A percentile compares a stretch with the other conserved stretches of the same genome.
Evolutionary conservation across 1,139 yeast species (phyloP).

Genomic region (Pichia sp.): DNA sequence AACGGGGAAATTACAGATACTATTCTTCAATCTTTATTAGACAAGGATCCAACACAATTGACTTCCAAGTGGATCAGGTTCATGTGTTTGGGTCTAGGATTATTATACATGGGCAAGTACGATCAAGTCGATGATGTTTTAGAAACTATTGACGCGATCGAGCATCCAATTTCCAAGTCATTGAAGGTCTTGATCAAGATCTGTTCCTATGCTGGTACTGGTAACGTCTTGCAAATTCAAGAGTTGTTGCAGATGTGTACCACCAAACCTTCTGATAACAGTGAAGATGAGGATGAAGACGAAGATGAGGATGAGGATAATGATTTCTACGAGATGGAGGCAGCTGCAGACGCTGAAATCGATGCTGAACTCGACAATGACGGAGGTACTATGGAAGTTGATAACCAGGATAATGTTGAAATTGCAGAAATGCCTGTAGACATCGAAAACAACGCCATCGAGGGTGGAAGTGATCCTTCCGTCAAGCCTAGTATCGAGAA

Average conservation of each 20-base stretch:
- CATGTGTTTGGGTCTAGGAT: slow-evolving; percentile 87
- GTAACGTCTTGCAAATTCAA: slow-evolving; percentile 94
- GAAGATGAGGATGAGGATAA: slow-evolving; percentile 37
- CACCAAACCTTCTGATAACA: slow-evolving; percentile 41
- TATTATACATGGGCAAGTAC: slow-evolving; percentile 88
- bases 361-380: slow-evolving; percentile 9
- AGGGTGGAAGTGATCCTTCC: slow-evolving; percentile 4
- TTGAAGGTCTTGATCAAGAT: slow-evolving; percentile 87
- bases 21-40: slow-evolving; percentile 83
- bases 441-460: slow-evolving; percentile 8
- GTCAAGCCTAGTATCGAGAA: slow-evolving; percentile 6
- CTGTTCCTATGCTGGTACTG: slow-evolving; percentile 97
- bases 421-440: slow-evolving; percentile 14
- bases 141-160: slow-evolving; percentile 92
- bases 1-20: slow-evolving; percentile 92
- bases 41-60: slow-evolving; percentile 73
- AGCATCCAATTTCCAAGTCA: slow-evolving; percentile 88
- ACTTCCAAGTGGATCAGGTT: slow-evolving; percentile 85
- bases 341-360: slow-evolving; percentile 32
- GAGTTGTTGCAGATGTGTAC: slow-evolving; percentile 85
- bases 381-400: slow-evolving; percentile 13
- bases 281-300: slow-evolving; percentile 46
- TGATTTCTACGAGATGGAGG: slow-evolving; percentile 15
- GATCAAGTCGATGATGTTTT: slow-evolving; percentile 94
- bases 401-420: slow-evolving; percentile 12